Evolutionary conservation across 106 monocot species (phyloP), one percentile per base, ranked within the genome.

Genomic region (Dioscorea zingiberensis): DNA sequence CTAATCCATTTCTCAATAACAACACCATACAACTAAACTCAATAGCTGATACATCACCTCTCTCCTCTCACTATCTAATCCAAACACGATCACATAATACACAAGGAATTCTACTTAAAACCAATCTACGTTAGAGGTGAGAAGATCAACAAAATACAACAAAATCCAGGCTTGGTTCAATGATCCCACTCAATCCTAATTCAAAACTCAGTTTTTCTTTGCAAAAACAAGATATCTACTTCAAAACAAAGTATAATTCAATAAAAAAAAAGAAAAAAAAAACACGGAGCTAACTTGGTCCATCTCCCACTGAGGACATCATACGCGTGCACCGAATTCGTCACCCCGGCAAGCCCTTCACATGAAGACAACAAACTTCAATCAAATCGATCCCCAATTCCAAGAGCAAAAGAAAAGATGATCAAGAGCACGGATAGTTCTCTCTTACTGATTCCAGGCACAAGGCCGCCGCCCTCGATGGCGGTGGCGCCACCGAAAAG

Each of bases 401-500:
- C 22, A 7, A 22, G 22, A 7, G 6, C 56, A 24, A 56, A 23
- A 22, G 0, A 3, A 12, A 56, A 19, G 9, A 16, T 9, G 44
- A 15, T 4, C n/a, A 23, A 44, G 27, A 38, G 28, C 58, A 27
- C 44, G 44, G 25, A 25, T 10, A 18, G 48, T 53, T 54, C 10
- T 12, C 21, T 27, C 22, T 72, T 48, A 98, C 98, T 81, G 80
- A 93, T 89, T 62, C 93, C 98, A 17, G 88, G 81, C 25, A 68
- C n/a, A 27, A 58, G 58, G 44, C 64, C 71, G 19, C 93, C 93
- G 64, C 84, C 98, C 66, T 89, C 93, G 72, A 98, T 89, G 45
- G 93, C 93, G 28, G 98, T 89, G 64, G 98, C 84, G 48, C 98
- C 98, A 26, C 98, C 98, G 79, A 98, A 98, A 55, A 98, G 86